phyloP scores from a whole-genome alignment of 2,329 filamentous ascomycete genomes.

The Diaporthe batatas region DNA sequence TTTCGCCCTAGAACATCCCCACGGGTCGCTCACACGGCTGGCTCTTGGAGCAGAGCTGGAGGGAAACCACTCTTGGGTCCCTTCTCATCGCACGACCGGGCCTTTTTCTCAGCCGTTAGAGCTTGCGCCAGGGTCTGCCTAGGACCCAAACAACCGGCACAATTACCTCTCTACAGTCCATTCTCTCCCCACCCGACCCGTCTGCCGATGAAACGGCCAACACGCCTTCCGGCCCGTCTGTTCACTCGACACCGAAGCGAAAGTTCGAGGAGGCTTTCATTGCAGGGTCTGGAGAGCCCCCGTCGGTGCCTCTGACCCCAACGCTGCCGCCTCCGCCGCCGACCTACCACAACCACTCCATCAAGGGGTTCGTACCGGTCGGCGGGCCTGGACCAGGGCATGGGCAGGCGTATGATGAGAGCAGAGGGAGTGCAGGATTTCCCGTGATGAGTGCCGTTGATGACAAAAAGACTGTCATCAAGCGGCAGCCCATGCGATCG shows the following conservation, averaged over 20 bases:
- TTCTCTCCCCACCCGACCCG: conserved; percentile 61
- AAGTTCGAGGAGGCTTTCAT: conserved; percentile 54
- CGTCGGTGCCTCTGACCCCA: conserved; percentile 48
- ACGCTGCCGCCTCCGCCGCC: conserved; percentile 46
- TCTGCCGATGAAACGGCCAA: conserved; percentile 55
- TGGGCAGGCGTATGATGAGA: conserved; percentile 46
- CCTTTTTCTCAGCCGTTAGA: conserved; percentile 31
- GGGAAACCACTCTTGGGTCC: conserved; percentile 29
- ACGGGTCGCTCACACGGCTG: conserved; percentile 34
- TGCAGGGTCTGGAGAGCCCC: conserved; percentile 47
- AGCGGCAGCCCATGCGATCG: conserved; percentile 74
- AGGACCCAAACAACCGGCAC: conserved; percentile 59
- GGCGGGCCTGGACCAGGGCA: conserved; percentile 31
- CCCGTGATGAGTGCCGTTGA: conserved; percentile 53
- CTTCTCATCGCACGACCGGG: conserved; percentile 39
- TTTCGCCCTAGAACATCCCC: conserved; percentile 27
- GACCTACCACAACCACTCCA: conserved; percentile 42
- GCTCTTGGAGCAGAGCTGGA: conserved; percentile 32
- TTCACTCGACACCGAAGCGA: conserved; percentile 53
- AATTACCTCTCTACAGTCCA: conserved; percentile 65
- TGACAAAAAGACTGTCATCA: conserved; percentile 60
- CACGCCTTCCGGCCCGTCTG: conserved; percentile 45
- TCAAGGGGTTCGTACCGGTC: conserved; percentile 39
- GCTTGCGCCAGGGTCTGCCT: conserved; percentile 51
- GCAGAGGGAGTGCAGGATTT: conserved; percentile 41